phyloP scores from a whole-genome alignment of 495 filamentous ascomycete species.

The Penicillium tannophilum region DNA sequence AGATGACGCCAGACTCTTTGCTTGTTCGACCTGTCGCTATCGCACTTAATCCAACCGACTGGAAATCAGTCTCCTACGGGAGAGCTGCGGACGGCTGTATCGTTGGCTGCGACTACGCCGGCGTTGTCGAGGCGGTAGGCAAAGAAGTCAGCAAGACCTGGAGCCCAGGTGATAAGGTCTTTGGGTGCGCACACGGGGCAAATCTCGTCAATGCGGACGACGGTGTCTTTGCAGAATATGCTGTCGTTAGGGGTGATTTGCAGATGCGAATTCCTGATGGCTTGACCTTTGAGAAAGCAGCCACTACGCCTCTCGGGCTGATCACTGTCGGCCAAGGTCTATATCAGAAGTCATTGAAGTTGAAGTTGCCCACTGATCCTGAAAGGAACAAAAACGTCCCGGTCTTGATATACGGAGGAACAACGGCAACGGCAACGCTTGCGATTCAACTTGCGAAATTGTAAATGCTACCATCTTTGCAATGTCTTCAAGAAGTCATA shows the following conservation, averaged over 20 bases:
- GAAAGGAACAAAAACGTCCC: conserved; percentile 2
- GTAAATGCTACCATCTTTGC: too few species aligned
- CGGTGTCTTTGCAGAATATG: conserved; percentile 59
- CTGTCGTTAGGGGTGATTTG: conserved; percentile 51
- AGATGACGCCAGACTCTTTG: background rate
- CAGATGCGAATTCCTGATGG: conserved; percentile 56
- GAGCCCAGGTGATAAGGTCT: conserved; percentile 54
- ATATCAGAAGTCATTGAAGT: conserved; percentile 34
- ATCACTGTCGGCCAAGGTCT: conserved; percentile 43
- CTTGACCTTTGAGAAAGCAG: conserved; percentile 55
- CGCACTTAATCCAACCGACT: conserved; percentile 61
- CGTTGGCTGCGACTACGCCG: conserved; percentile 60
- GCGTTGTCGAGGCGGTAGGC: conserved; percentile 41
- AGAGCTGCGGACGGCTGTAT: conserved; percentile 36
- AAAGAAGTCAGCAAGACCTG: conserved; percentile 43
- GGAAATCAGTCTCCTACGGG: conserved; percentile 51
- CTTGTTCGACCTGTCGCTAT: conserved; percentile 53
- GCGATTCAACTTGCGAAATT: conserved; percentile 57
- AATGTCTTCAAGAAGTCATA: too few species aligned
- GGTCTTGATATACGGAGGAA: conserved; percentile 56
- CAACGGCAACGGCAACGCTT: conserved; percentile 51
- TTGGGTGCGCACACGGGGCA: conserved; percentile 49
- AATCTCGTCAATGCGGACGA: conserved; percentile 52
- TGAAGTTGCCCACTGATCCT: conserved; percentile 15
- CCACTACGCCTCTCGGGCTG: conserved; percentile 57